Conservation (phyloP, 352 stramenopile genomes). For the Phytopythium montanum region DNA sequence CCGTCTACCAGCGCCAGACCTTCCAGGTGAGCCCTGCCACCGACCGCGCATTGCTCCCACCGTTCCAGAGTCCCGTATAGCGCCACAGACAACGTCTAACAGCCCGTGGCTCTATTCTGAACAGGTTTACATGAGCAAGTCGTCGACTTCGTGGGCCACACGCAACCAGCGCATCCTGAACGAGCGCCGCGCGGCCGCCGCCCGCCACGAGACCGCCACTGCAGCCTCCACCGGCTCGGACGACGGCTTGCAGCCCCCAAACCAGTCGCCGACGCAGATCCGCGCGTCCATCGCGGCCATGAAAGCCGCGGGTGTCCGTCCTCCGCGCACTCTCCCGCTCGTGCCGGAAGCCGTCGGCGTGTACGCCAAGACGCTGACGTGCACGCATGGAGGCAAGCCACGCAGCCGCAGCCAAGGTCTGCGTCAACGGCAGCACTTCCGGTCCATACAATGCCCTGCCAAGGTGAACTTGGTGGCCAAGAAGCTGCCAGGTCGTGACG, state of each 20-base stretch:
- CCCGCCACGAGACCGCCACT: not conserved
- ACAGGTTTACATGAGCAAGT: slow-evolving; percentile 14
- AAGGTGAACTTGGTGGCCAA: slow-evolving; percentile 16
- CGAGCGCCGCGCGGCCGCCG: not conserved
- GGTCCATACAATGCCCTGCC: slow-evolving; percentile 17
- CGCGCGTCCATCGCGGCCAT: not conserved
- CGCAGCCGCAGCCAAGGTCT: slow-evolving; percentile 13
- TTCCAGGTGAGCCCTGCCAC: slow-evolving; percentile 4
- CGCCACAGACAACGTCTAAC: not conserved
- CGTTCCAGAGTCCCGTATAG: not conserved
- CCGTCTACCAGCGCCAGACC: slow-evolving; percentile 16
- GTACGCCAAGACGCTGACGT: slow-evolving; percentile 21
- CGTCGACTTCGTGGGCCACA: slow-evolving; percentile 14
- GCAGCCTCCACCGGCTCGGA: not conserved
- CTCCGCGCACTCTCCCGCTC: not conserved
- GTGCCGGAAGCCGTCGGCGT: slow-evolving; percentile 9
- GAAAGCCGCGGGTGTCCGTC: not conserved
- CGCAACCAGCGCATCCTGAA: slow-evolving; percentile 11
- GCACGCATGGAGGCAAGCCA: slow-evolving; percentile 16
- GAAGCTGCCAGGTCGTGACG: slow-evolving; percentile 11
- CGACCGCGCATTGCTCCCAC: too few relatives aligned
- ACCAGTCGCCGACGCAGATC: not conserved
- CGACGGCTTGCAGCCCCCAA: not conserved
- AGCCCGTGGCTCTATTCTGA: not conserved
- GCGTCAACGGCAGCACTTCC: slow-evolving; percentile 10